These are phyloP conservation scores for Emmonsiellopsis sp. DNA, from an alignment of 2,329 filamentous ascomycete genomes.

Conservation along the genomic window DNA sequence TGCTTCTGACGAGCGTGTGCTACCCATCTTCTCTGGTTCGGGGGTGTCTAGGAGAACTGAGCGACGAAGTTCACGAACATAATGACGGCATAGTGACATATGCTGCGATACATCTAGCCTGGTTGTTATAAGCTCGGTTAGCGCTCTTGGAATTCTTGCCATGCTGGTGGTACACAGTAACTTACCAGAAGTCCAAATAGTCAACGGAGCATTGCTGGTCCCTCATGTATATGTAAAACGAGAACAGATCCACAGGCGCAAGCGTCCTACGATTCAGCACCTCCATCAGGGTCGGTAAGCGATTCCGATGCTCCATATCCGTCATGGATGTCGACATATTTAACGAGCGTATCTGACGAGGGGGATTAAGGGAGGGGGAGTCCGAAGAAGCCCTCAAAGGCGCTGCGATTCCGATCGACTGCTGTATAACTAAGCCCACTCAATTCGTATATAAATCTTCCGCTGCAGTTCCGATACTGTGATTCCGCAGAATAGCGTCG, in stretches of 20 bases:
- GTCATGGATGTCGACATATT: slow-evolving; percentile 15
- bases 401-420: neutral
- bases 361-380: neutral
- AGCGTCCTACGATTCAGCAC: slow-evolving; percentile 90
- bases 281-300: slow-evolving; percentile 89
- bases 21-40: slow-evolving; percentile 70
- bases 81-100: slow-evolving; percentile 92
- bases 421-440: neutral
- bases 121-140: slow-evolving; percentile 5
- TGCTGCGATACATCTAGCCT: slow-evolving; percentile 99
- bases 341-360: neutral
- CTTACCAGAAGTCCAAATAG: slow-evolving; percentile 95
- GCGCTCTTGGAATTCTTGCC: neutral
- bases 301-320: slow-evolving; percentile 55
- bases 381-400: neutral
- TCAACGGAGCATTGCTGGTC: slow-evolving; percentile 97
- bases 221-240: slow-evolving; percentile 99
- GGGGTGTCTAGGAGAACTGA: slow-evolving; percentile 91
- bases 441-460: neutral
- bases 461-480: too few relatives aligned
- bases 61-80: slow-evolving; percentile 86
- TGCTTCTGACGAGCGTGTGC: slow-evolving; percentile 42
- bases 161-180: slow-evolving; percentile 6
- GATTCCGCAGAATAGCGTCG: too few relatives aligned
- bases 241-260: slow-evolving; percentile 91